Base-by-base conservation (phyloP, 1,284 basidiomycete species). In the Naganishia albida region DNA sequence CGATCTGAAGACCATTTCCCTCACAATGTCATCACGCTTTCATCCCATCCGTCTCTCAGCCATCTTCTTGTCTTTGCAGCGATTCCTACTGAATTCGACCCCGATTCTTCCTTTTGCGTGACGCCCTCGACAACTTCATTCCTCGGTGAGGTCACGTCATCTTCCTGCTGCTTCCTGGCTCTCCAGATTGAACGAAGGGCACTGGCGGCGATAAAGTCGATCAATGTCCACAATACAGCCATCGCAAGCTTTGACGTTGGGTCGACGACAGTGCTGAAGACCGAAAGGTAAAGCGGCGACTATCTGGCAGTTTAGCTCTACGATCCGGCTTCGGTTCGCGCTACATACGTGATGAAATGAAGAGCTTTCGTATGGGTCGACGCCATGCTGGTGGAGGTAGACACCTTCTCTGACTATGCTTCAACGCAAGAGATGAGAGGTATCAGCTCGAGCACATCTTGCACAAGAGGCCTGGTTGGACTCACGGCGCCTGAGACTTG, bases 281-380 rank as follows among this genome's bases (percentile, higher is more conserved):
- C 68, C 3, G 86, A 83, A n/a, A 95, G 83, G 66, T 89, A 83
- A 6, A 95, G 75, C 1, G 92, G 92, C 1, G 92, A 91, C 90
- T 93, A 70, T 1, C 16, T 2, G 44, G 16, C 20, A 49, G n/a
- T 44, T 38, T 42, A 60, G 28, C 18, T 54, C n/a, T n/a, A 1
- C 40, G 15, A 28, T 28, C 25, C 23, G 10, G 20, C 43, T 34
- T 48, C 43, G 23, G 28, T 44, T 30, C 7, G n/a, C 8, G 25
- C 12, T 23, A 74, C 85, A 68, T 78, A 93, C 91, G 77, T 93
- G 91, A 73, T 88, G 84, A 74, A 93, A 91, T 13, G 86, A 80
- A 1, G 90, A 89, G 52, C 90, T 91, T 64, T 86, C 84, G 73
- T 96, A 96, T 28, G 93, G 92, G 73, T 94, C 86, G 34, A 90